These are phyloP conservation scores for Coemansia sp. DNA, from an alignment of 192 early-diverging fungal genomes.

Conservation along the genomic window DNA sequence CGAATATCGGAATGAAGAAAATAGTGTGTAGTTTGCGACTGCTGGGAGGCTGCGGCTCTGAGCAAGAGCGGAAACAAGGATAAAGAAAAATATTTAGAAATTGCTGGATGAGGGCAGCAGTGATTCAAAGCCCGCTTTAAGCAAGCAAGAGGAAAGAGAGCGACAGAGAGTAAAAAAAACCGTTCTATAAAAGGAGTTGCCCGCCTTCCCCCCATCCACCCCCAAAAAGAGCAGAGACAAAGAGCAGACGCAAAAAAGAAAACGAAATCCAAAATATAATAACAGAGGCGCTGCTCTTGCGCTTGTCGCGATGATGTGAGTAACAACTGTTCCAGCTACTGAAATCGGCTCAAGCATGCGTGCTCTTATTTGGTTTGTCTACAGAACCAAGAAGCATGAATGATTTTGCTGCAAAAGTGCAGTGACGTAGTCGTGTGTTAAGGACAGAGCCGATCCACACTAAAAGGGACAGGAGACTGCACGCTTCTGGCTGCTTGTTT, in stretches of 20 bases:
- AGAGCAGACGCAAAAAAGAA: background rate
- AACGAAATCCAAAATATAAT: background rate
- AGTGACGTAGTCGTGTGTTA: background rate
- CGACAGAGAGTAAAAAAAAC: background rate
- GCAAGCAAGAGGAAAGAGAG: slow-evolving; percentile 18
- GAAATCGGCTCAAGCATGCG: too few species aligned
- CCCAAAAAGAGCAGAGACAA: slow-evolving; percentile 12
- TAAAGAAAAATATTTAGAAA: background rate
- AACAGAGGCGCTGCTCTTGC: background rate
- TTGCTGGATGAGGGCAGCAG: slow-evolving; percentile 23
- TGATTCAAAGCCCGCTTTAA: slow-evolving; percentile 48
- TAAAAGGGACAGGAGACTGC: background rate
- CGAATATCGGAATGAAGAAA: background rate
- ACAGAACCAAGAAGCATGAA: background rate
- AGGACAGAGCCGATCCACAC: background rate
- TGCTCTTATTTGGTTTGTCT: background rate
- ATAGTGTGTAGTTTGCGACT: background rate
- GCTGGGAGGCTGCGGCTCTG: slow-evolving; percentile 1
- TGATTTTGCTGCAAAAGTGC: background rate
- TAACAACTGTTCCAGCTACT: background rate
- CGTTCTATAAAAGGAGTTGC: slow-evolving; percentile 10
- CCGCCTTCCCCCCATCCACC: background rate
- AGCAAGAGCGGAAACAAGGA: slow-evolving; percentile 1
- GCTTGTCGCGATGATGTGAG: background rate
- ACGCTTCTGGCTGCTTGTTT: background rate